phyloP scores from a whole-genome alignment of 805 yeast species.

The Yamadazyma olivae region DNA sequence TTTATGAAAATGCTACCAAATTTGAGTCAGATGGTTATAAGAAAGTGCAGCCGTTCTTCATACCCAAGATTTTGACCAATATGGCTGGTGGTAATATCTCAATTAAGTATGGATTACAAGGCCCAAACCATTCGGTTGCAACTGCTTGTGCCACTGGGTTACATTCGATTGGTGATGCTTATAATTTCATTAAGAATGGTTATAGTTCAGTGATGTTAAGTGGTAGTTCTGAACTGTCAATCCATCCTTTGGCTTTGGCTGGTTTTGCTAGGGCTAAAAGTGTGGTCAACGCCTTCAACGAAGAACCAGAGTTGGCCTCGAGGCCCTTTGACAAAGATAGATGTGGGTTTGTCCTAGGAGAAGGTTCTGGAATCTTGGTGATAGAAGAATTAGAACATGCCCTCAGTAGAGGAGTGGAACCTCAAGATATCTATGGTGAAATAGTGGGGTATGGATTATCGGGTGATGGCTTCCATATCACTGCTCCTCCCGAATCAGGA shows the following conservation, averaged over 20 bases:
- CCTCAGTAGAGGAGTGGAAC: slow-evolving; percentile 47
- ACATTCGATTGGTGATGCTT: slow-evolving; percentile 92
- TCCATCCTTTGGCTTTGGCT: slow-evolving; percentile 82
- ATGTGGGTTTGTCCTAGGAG: slow-evolving; percentile 88
- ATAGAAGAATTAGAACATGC: slow-evolving; percentile 83
- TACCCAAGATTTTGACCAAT: slow-evolving; percentile 79
- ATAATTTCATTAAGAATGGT: slow-evolving; percentile 71
- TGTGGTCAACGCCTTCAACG: slow-evolving; percentile 61
- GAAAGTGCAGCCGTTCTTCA: slow-evolving; percentile 78
- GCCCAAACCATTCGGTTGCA: slow-evolving; percentile 84
- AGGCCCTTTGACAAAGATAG: slow-evolving; percentile 83
- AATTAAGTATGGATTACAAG: slow-evolving; percentile 70
- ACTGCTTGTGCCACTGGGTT: slow-evolving; percentile 98
- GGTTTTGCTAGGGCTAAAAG: slow-evolving; percentile 92
- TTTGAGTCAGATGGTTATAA: slow-evolving; percentile 50
- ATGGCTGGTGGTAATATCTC: slow-evolving; percentile 95
- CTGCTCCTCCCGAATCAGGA: slow-evolving; percentile 84
- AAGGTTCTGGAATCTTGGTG: slow-evolving; percentile 83
- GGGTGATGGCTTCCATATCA: slow-evolving; percentile 90
- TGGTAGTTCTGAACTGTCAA: slow-evolving; percentile 89
- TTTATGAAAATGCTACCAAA: slow-evolving; percentile 58
- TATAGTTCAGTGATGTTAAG: slow-evolving; percentile 86
- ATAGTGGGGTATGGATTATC: slow-evolving; percentile 84
- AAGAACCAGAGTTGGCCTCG: slow-evolving; percentile 63
- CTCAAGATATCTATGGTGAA: slow-evolving; percentile 68